Evolutionary conservation across 306 rosid genomes (phyloP).

Genomic region (Vigna nakashimae): DNA sequence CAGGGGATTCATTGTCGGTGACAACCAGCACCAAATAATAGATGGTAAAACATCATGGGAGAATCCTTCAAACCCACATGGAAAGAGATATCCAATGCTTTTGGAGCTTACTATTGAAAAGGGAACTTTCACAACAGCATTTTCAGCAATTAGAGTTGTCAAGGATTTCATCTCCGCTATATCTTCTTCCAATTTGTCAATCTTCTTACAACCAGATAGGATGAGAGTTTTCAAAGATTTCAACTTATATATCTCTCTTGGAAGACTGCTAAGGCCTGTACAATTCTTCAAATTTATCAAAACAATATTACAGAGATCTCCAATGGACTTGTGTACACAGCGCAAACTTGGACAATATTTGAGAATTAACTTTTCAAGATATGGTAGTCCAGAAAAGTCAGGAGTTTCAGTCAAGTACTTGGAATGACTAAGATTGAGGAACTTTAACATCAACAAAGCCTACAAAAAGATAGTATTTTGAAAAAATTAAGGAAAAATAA

Average conservation of each 20-base stretch:
- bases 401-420: constrained; percentile 21
- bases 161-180: neutral
- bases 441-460: neutral
- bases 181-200: neutral
- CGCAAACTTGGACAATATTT: constrained; percentile 26
- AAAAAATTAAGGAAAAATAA: too few species aligned
- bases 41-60: neutral
- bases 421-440: neutral
- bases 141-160: neutral
- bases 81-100: neutral
- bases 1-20: neutral
- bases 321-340: constrained; percentile 42
- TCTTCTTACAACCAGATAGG: neutral
- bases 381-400: constrained; percentile 39
- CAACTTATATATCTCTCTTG: neutral
- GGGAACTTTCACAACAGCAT: neutral
- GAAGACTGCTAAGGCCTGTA: neutral
- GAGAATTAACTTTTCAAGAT: constrained; percentile 40
- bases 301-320: neutral
- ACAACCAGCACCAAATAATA: neutral
- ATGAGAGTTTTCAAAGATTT: neutral
- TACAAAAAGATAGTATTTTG: neutral
- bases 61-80: neutral
- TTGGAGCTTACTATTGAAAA: neutral
- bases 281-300: constrained; percentile 25